Percentiles rank a stretch among this genome's conserved stretches.
Conservation (phyloP, 139 green algal genomes). For the Chloropicon primus region DNA sequence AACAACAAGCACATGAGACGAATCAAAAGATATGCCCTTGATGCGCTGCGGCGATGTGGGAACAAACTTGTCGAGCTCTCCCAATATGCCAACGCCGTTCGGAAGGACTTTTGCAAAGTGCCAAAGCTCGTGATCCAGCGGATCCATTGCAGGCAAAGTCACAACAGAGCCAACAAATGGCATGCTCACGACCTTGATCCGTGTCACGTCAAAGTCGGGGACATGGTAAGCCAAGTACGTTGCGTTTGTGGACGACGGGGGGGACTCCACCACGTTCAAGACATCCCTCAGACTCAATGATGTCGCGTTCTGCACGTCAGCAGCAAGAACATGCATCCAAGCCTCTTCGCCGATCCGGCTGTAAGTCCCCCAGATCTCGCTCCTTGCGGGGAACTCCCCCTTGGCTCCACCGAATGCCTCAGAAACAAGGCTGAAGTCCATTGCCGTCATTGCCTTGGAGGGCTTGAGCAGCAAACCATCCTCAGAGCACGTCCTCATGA, state of each 20-base stretch:
- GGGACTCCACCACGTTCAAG: too few species aligned
- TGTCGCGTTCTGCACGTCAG: neutral
- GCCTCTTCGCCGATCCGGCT: neutral
- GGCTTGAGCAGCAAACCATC: neutral
- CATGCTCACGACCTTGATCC: neutral
- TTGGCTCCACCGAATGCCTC: neutral
- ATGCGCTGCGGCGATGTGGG: neutral
- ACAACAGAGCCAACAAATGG: too few species aligned
- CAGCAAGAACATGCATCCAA: neutral
- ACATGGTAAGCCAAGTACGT: neutral
- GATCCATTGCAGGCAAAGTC: too few species aligned
- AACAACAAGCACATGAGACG: too few species aligned
- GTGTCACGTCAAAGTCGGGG: neutral
- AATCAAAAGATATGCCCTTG: neutral
- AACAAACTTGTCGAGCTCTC: neutral
- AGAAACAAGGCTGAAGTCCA: neutral
- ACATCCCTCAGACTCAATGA: neutral
- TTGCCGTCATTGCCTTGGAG: neutral
- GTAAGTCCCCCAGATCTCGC: neutral
- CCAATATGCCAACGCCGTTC: neutral
- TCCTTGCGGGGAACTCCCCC: neutral
- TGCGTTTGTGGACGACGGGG: too few species aligned
- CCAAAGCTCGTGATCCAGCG: neutral
- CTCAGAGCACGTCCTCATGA: neutral
- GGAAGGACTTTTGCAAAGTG: neutral